Percentiles rank a stretch among this genome's conserved stretches.
Conservation (phyloP, 2,329 filamentous ascomycete species). For the Paracoccidioides lutzii region DNA sequence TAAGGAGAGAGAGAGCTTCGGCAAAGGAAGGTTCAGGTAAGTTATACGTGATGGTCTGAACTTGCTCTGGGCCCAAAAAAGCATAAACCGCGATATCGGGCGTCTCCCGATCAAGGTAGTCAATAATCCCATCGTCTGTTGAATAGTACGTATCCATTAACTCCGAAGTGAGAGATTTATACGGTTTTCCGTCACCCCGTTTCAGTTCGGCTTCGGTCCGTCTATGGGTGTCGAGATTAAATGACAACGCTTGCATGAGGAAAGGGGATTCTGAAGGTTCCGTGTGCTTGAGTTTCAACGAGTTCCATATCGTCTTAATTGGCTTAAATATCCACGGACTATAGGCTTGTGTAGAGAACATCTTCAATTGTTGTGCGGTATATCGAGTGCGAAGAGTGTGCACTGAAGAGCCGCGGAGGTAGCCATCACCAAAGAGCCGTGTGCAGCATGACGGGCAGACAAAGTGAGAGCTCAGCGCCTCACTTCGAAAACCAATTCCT, state of each 20-base stretch:
- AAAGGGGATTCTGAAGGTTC: neutral
- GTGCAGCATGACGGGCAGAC: slow-evolving; percentile 15
- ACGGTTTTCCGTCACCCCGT: neutral
- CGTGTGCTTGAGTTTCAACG: slow-evolving; percentile 13
- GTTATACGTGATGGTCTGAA: slow-evolving; percentile 8
- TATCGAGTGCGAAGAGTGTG: neutral
- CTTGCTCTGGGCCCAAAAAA: slow-evolving; percentile 9
- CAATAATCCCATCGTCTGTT: neutral
- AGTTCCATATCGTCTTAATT: slow-evolving; percentile 18
- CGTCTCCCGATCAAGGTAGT: slow-evolving; percentile 5
- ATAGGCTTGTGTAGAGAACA: neutral
- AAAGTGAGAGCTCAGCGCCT: slow-evolving; percentile 20
- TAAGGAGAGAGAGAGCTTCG: slow-evolving; percentile 49
- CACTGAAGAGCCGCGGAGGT: neutral
- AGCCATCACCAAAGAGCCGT: slow-evolving; percentile 8
- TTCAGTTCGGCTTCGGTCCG: neutral
- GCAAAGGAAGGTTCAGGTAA: slow-evolving; percentile 48
- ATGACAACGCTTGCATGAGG: neutral
- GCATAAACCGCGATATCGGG: slow-evolving; percentile 10
- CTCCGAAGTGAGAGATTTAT: neutral
- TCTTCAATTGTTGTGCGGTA: neutral
- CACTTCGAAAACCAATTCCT: slow-evolving; percentile 14
- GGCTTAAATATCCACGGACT: neutral
- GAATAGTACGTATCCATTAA: slow-evolving; percentile 5
- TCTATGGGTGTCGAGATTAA: neutral